Conservation (phyloP, 208 protist species). For the Leishmania tarentolae region DNA sequence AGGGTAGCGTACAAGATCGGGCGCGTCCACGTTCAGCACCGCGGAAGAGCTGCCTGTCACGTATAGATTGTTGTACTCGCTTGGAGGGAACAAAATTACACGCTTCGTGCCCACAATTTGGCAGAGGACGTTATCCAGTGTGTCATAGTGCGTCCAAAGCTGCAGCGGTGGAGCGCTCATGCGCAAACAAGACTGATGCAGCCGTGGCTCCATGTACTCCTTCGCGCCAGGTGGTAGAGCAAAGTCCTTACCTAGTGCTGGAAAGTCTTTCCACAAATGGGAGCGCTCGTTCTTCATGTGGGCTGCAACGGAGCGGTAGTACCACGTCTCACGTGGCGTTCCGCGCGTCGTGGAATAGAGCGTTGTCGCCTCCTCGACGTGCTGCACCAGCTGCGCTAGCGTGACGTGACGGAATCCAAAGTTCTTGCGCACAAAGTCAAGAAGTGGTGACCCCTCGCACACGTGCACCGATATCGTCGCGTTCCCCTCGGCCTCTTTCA, state of each 20-base stretch:
- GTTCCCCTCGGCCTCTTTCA: conserved; percentile 50
- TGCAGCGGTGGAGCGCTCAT: conserved; percentile 87
- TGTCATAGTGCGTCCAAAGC: conserved; percentile 95
- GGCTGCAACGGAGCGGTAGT: conserved; percentile 81
- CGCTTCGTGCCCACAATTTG: conserved; percentile 91
- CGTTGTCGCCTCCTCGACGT: conserved; percentile 42
- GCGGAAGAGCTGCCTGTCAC: conserved; percentile 87
- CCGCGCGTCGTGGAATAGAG: conserved; percentile 7
- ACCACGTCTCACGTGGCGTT: conserved; percentile 66
- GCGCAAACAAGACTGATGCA: conserved; percentile 90
- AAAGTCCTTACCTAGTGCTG: conserved; percentile 72
- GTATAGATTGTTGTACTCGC: conserved; percentile 89
- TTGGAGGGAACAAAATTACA: conserved; percentile 90
- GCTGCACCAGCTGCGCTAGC: conserved; percentile 74
- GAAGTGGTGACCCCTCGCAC: conserved; percentile 39
- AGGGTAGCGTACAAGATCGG: conserved; percentile 77
- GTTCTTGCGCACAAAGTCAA: conserved; percentile 94
- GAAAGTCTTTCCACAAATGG: conserved; percentile 88
- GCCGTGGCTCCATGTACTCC: conserved; percentile 55
- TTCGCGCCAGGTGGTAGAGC: conserved; percentile 45
- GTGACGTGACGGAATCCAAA: conserved; percentile 82
- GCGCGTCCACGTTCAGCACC: conserved; percentile 81
- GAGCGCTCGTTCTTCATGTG: conserved; percentile 87
- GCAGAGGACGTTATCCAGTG: conserved; percentile 93
- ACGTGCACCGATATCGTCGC: conserved; percentile 85